These are phyloP conservation scores for Fraxinus sp. DNA, from an alignment of 305 asterid species.

Conservation along the genomic window DNA sequence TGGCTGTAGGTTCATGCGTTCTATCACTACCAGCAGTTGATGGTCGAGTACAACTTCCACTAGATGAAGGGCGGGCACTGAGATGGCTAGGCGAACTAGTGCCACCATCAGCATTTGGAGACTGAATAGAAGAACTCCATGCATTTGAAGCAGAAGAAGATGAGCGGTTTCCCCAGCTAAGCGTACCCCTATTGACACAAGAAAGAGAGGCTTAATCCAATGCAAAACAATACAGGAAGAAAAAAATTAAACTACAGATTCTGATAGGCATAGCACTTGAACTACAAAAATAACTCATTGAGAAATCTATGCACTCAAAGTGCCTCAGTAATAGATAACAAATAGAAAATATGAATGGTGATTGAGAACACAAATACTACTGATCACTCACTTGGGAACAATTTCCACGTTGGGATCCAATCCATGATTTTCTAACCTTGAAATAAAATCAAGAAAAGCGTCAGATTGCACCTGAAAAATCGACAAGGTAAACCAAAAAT, in stretches of 20 bases:
- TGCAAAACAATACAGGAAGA: constrained; percentile 7
- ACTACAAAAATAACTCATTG: neutral
- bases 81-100: constrained; percentile 68
- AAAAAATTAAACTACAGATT: constrained; percentile 4
- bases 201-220: constrained; percentile 29
- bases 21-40: constrained; percentile 95
- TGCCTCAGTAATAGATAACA: neutral
- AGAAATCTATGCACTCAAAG: neutral
- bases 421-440: constrained; percentile 95
- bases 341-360: constrained; percentile 8
- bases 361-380: constrained; percentile 17
- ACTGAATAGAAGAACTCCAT: constrained; percentile 68
- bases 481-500: neutral
- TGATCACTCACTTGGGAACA: constrained; percentile 89
- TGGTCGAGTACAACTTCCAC: constrained; percentile 95
- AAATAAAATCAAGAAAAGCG: constrained; percentile 31
- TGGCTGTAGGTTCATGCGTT: constrained; percentile 55
- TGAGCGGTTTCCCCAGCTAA: constrained; percentile 88
- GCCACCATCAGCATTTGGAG: constrained; percentile 83
- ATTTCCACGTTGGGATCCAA: constrained; percentile 93
- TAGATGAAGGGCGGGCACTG: constrained; percentile 87
- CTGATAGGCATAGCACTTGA: constrained; percentile 1
- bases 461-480: constrained; percentile 33
- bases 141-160: constrained; percentile 87
- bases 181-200: constrained; percentile 64